Conservation (phyloP, 768 basidiomycete species). For the Lactarius pseudohatsudake region DNA sequence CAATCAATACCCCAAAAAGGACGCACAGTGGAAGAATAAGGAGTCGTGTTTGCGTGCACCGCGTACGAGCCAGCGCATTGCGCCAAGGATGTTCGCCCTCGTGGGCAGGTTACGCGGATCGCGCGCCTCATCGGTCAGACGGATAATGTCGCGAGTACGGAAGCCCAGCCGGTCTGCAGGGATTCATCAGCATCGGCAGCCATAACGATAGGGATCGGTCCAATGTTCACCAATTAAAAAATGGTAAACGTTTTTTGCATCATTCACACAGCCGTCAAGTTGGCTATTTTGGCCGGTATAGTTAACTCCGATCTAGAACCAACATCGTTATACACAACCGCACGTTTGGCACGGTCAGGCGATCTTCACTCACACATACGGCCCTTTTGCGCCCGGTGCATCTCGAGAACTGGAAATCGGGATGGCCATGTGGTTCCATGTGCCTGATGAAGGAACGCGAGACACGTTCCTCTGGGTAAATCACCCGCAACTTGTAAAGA, state of each 20-base stretch:
- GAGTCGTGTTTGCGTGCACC: conserved; percentile 49
- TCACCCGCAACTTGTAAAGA: neutral
- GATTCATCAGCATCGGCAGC: neutral
- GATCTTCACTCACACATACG: conserved; percentile 34
- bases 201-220: too few species aligned
- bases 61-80: conserved; percentile 51
- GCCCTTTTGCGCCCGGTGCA: conserved; percentile 49
- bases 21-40: conserved; percentile 42
- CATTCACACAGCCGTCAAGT: conserved; percentile 50
- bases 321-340: neutral
- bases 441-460: conserved; percentile 3
- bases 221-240: conserved; percentile 38
- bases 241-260: conserved; percentile 45
- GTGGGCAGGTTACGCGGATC: conserved; percentile 45
- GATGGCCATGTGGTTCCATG: conserved; percentile 15
- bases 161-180: conserved; percentile 42
- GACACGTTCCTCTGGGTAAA: neutral
- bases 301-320: conserved; percentile 45
- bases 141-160: conserved; percentile 46
- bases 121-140: conserved; percentile 45
- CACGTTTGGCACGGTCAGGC: neutral
- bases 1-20: neutral
- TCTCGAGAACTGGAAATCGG: conserved; percentile 41
- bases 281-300: conserved; percentile 42
- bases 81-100: conserved; percentile 47